phyloP scores from a whole-genome alignment of 1,284 basidiomycete genomes.

The Heliocybe sulcata region DNA sequence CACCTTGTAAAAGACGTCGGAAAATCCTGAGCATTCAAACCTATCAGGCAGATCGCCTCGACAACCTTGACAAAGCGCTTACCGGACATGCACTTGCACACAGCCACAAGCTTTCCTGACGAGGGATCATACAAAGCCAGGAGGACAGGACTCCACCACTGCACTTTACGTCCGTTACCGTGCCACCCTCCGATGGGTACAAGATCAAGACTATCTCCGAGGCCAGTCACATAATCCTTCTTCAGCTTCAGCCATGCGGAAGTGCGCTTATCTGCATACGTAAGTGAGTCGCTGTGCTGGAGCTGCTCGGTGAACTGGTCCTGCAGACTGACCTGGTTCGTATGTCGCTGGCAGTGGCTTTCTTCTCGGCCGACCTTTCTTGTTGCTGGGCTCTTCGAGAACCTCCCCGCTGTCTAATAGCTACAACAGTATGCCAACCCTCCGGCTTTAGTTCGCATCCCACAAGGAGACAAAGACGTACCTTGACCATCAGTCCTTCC shows the following conservation, averaged over 20 bases:
- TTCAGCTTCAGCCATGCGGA: constrained; percentile 83
- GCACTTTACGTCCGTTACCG: constrained; percentile 87
- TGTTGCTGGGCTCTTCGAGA: constrained; percentile 25
- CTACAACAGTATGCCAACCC: constrained; percentile 25
- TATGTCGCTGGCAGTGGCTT: constrained; percentile 85
- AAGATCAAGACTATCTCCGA: constrained; percentile 58
- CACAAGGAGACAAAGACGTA: constrained; percentile 22
- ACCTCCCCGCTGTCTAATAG: constrained; percentile 48
- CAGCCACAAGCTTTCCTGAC: constrained; percentile 64
- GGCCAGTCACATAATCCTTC: constrained; percentile 65
- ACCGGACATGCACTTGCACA: constrained; percentile 88
- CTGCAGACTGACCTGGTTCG: constrained; percentile 61
- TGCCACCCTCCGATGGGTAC: constrained; percentile 87
- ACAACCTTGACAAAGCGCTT: constrained; percentile 15
- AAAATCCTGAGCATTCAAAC: constrained; percentile 55
- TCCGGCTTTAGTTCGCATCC: constrained; percentile 9
- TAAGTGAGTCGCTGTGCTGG: not conserved
- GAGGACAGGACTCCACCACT: constrained; percentile 92
- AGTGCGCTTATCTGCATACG: constrained; percentile 55
- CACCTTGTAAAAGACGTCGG: constrained; percentile 82
- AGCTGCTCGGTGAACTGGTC: not conserved
- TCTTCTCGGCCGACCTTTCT: constrained; percentile 37
- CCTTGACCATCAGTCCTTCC: constrained; percentile 94
- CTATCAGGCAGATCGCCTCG: constrained; percentile 8
- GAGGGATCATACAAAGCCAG: constrained; percentile 76